Conservation (phyloP, 2,329 filamentous ascomycete species). For the Xylariaceae sp. region DNA sequence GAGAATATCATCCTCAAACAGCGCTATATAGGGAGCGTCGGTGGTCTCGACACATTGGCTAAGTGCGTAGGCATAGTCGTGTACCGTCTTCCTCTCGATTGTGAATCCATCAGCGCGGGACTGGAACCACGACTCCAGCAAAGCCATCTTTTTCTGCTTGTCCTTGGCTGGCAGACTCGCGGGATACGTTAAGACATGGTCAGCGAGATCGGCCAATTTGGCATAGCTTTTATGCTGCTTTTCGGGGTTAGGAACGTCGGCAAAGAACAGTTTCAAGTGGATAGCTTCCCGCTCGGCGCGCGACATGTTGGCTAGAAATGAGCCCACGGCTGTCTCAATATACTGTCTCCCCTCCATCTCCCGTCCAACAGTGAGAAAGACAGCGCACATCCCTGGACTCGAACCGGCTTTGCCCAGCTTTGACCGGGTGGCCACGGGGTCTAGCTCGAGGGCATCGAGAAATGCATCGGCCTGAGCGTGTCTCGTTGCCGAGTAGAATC, state of each 20-base stretch:
- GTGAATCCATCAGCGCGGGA: conserved; percentile 22
- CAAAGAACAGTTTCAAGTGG: conserved; percentile 32
- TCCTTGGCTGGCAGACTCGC: conserved; percentile 18
- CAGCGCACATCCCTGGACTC: conserved; percentile 27
- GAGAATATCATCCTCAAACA: conserved; percentile 32
- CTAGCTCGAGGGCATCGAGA: conserved; percentile 21
- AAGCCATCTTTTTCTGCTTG: conserved; percentile 21
- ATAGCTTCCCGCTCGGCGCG: conserved; percentile 25
- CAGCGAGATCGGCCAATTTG: conserved; percentile 23
- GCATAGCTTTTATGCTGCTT: conserved; percentile 27
- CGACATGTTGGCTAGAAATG: conserved; percentile 31
- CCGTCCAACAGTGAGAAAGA: conserved; percentile 29
- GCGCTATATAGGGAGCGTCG: conserved; percentile 30
- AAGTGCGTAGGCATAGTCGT: conserved; percentile 31
- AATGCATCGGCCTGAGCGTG: conserved; percentile 29
- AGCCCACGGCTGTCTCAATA: conserved; percentile 31
- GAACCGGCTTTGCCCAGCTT: conserved; percentile 24
- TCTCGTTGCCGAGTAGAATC: conserved; percentile 29
- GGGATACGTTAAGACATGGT: conserved; percentile 29
- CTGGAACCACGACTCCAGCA: conserved; percentile 22
- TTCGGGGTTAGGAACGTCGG: conserved; percentile 28
- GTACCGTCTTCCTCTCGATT: conserved; percentile 29
- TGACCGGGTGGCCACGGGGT: conserved; percentile 15
- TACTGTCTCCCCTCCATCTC: conserved; percentile 29
- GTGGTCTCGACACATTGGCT: conserved; percentile 27